Percentiles rank a stretch among this genome's conserved stretches.
Conservation (phyloP, 176 grass and related monocot genomes). For the bread wheat (Triticum aestivum) region IWGSC_CS_RefSeq_v2.1 NC_057807.1:609653064-609653563, state of each 20-base stretch:
- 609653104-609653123: neutral
- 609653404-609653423: slow-evolving; percentile 97
- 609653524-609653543: neutral
- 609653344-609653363: neutral
- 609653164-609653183: neutral
- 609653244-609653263: slow-evolving; percentile 31
- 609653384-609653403: slow-evolving; percentile 80
- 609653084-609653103: neutral
- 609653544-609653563: neutral
- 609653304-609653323: neutral
- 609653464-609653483: slow-evolving; percentile 92
- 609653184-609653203: neutral
- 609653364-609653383: neutral
- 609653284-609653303: neutral
- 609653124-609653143: neutral
- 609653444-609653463: slow-evolving; percentile 91
- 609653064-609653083: too few species aligned
- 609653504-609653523: slow-evolving; percentile 67
- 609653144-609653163: neutral
- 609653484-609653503: slow-evolving; percentile 96
- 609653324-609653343: slow-evolving; percentile 8
- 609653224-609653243: slow-evolving; percentile 89
- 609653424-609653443: slow-evolving; percentile 93
- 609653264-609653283: neutral
- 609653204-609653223: slow-evolving; percentile 72